Evolutionary conservation across 2,329 filamentous ascomycete genomes (phyloP).

Genomic region (Mollisia scopiformis): DNA sequence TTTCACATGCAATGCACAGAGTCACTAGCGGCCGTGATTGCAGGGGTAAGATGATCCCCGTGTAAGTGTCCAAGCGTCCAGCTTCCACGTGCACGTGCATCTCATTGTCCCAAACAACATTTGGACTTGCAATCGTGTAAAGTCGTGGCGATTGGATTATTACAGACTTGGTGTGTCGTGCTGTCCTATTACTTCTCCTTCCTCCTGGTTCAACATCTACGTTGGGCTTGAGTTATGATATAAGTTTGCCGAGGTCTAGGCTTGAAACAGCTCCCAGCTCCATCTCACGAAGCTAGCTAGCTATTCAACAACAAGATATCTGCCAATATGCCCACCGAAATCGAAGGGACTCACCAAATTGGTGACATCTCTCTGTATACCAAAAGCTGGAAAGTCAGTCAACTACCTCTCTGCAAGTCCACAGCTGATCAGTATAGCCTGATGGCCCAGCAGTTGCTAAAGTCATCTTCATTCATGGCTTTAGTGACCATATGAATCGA

Average conservation of each 20-base stretch:
- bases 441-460: constrained; percentile 58
- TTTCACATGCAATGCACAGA: constrained; percentile 18
- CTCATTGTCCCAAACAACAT: too few relatives aligned
- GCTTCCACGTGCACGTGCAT: too few relatives aligned
- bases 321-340: constrained; percentile 34
- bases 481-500: constrained; percentile 80
- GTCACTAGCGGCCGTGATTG: constrained; percentile 11
- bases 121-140: background rate
- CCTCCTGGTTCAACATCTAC: too few relatives aligned
- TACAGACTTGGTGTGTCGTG: too few relatives aligned
- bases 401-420: background rate
- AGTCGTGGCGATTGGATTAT: too few relatives aligned
- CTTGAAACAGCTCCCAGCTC: background rate
- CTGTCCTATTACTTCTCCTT: too few relatives aligned
- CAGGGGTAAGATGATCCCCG: background rate
- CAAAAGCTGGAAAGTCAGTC: constrained; percentile 36
- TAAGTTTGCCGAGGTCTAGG: background rate
- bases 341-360: constrained; percentile 36
- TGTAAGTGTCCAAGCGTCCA: too few relatives aligned
- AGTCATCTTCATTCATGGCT: constrained; percentile 85
- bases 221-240: background rate
- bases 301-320: background rate
- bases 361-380: constrained; percentile 36
- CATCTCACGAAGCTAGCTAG: background rate
- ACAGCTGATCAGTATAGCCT: constrained; percentile 26